These are phyloP conservation scores for Pelagophyceae sp. DNA, from an alignment of 352 stramenopile species.

Conservation along the genomic window DNA sequence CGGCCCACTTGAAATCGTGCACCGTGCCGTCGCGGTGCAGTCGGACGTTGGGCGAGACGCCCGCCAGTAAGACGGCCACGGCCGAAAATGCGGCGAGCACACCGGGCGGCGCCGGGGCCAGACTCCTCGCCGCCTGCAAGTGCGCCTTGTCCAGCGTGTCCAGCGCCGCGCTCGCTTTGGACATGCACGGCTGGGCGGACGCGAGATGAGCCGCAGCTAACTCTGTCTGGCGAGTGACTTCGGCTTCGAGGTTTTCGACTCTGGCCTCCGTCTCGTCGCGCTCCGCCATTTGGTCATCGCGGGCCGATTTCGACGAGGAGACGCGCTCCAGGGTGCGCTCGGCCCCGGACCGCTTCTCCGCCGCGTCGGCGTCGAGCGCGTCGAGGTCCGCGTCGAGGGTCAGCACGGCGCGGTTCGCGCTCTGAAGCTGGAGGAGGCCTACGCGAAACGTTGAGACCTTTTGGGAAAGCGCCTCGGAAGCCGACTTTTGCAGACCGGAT, in stretches of 20 bases:
- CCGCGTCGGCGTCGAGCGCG: background rate
- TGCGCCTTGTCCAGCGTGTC: slow-evolving; percentile 79
- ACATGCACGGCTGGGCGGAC: slow-evolving; percentile 43
- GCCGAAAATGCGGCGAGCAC: slow-evolving; percentile 75
- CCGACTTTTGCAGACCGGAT: no score
- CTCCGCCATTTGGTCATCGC: no score
- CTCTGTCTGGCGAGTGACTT: slow-evolving; percentile 82
- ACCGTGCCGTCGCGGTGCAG: slow-evolving; percentile 76
- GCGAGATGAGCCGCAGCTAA: slow-evolving; percentile 56
- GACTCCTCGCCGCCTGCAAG: slow-evolving; percentile 76
- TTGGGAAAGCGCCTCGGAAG: no score
- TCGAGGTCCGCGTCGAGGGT: background rate
- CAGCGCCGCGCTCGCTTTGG: slow-evolving; percentile 71
- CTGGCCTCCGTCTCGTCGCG: no score
- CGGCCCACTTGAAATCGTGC: slow-evolving; percentile 82
- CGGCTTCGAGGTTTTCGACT: no score
- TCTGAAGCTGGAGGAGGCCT: no score
- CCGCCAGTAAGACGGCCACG: slow-evolving; percentile 74
- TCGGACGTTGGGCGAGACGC: slow-evolving; percentile 67
- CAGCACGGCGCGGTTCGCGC: no score
- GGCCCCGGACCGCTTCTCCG: no score
- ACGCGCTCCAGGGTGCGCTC: no score
- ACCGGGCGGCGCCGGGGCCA: slow-evolving; percentile 72
- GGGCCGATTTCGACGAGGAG: no score
- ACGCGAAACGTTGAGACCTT: no score